phyloP scores from a whole-genome alignment of 441 rosid species.

The Erodium chrysanthum region DNA sequence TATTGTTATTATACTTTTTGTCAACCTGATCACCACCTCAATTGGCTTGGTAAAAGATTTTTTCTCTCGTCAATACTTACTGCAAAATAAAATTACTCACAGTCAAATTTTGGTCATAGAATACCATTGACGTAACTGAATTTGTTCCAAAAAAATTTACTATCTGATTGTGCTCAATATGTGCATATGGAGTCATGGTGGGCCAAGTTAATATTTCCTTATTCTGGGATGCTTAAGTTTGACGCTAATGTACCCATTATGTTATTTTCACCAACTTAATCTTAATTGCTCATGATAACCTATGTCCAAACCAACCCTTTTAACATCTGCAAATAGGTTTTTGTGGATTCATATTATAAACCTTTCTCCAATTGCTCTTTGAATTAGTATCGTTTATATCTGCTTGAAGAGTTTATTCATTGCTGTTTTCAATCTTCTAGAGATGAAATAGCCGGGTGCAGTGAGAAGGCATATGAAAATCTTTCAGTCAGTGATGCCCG shows the following conservation, averaged over 20 bases:
- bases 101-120: not conserved
- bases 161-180: not conserved
- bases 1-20: not conserved
- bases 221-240: not conserved
- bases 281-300: too few relatives aligned
- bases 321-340: not conserved
- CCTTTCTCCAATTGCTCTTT: not conserved
- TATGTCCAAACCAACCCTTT: not conserved
- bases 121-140: not conserved
- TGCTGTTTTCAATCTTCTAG: conserved; percentile 26
- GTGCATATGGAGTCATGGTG: not conserved
- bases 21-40: not conserved
- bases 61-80: not conserved
- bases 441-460: conserved; percentile 96
- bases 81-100: not conserved
- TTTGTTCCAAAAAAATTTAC: not conserved
- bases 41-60: conserved; percentile 1
- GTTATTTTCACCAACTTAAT: too few relatives aligned
- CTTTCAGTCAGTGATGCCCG: conserved; percentile 60
- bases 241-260: too few relatives aligned
- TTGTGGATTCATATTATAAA: not conserved
- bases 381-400: not conserved
- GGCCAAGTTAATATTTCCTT: not conserved
- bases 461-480: conserved; percentile 90
- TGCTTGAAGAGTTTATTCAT: not conserved